Evolutionary conservation across 805 yeast genomes (phyloP).

Genomic region (Candida nanaspora): DNA sequence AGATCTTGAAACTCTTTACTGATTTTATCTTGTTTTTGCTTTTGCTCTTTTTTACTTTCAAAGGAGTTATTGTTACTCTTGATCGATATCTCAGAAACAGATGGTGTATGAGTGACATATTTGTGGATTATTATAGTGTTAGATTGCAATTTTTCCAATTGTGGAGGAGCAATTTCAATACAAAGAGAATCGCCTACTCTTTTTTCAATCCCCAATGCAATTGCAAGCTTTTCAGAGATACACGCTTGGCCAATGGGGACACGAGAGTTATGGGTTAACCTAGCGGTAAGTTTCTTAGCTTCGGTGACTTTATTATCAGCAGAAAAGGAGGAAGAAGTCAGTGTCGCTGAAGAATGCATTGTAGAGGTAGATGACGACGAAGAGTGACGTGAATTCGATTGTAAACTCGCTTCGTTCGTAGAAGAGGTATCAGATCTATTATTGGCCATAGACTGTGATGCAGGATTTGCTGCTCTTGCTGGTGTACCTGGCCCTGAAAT

Average conservation of each 20-base stretch:
- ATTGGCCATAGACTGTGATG: no score
- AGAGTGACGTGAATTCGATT: not conserved
- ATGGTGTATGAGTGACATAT: slow-evolving; percentile 36
- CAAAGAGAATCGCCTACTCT: slow-evolving; percentile 47
- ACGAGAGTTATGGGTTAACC: slow-evolving; percentile 30
- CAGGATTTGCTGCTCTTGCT: slow-evolving; percentile 9
- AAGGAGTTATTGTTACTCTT: slow-evolving; percentile 24
- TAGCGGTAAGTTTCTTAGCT: slow-evolving; percentile 43
- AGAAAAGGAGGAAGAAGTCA: not conserved
- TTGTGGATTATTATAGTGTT: slow-evolving; percentile 45
- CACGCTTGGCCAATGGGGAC: slow-evolving; percentile 37
- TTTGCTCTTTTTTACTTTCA: slow-evolving; percentile 9
- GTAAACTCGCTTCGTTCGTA: no score
- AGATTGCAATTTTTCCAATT: slow-evolving; percentile 21
- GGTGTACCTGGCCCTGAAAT: slow-evolving; percentile 43
- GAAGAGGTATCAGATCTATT: no score
- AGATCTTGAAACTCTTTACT: slow-evolving; percentile 9
- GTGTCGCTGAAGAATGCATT: not conserved
- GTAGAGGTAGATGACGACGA: not conserved
- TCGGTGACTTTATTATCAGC: slow-evolving; percentile 22
- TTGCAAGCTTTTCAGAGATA: slow-evolving; percentile 44
- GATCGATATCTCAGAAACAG: slow-evolving; percentile 18
- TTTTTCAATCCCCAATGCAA: slow-evolving; percentile 46
- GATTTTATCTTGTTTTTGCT: slow-evolving; percentile 12
- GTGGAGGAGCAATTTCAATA: slow-evolving; percentile 29